These are phyloP conservation scores for Trichoderma sp. DNA, from an alignment of 2,329 filamentous ascomycete species.

Conservation along the genomic window DNA sequence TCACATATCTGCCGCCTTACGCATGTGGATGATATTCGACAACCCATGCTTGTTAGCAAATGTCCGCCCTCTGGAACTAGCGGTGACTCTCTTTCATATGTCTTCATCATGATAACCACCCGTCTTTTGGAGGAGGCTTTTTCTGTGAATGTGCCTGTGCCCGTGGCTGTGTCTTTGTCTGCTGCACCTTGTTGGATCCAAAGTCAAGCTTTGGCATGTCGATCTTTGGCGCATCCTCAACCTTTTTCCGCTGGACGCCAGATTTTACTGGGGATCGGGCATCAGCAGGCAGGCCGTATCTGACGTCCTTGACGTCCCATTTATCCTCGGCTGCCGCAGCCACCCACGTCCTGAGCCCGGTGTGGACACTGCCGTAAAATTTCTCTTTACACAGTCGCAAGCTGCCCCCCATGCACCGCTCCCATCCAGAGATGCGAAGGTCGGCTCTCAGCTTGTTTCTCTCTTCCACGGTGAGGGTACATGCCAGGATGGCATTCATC, in stretches of 20 bases:
- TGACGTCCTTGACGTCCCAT: constrained; percentile 81
- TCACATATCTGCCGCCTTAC: neutral
- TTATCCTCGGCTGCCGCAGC: constrained; percentile 82
- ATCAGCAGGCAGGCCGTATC: constrained; percentile 63
- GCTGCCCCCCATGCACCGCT: constrained; percentile 82
- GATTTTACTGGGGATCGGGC: constrained; percentile 38
- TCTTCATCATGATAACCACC: constrained; percentile 34
- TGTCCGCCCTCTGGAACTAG: neutral
- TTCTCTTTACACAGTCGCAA: constrained; percentile 95
- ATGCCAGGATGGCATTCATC: constrained; percentile 85
- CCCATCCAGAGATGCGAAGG: constrained; percentile 82
- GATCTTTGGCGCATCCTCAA: constrained; percentile 60
- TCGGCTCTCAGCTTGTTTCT: constrained; percentile 79
- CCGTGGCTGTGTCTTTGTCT: neutral
- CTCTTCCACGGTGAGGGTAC: constrained; percentile 66
- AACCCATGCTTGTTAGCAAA: neutral
- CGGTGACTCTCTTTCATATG: neutral
- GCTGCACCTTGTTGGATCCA: constrained; percentile 38
- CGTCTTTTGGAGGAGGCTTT: constrained; percentile 35
- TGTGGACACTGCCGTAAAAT: constrained; percentile 91
- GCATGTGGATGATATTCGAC: neutral
- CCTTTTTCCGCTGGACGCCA: constrained; percentile 47
- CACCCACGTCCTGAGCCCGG: constrained; percentile 86
- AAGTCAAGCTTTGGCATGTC: constrained; percentile 62
- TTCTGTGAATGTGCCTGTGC: constrained; percentile 24